Conservation (phyloP, 2,329 filamentous ascomycete genomes). For the Scedosporium apiospermum region DNA sequence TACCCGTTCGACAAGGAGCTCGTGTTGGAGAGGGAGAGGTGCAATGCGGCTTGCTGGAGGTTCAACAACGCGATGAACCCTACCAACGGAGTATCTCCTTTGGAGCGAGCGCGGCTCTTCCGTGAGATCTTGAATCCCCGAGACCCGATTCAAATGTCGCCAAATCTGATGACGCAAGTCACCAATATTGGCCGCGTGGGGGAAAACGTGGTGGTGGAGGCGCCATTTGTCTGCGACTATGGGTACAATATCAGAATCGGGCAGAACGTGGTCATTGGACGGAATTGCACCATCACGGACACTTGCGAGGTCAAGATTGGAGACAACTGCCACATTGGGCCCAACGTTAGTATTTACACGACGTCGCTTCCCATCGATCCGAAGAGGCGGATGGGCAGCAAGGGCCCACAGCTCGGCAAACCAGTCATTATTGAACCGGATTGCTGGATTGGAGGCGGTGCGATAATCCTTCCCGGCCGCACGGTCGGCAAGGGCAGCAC, state of each 20-base stretch:
- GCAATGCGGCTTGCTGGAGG: conserved; percentile 68
- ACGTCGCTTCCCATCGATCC: conserved; percentile 64
- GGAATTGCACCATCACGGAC: conserved; percentile 79
- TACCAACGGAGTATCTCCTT: conserved; percentile 57
- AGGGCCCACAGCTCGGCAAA: conserved; percentile 61
- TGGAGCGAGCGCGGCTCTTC: conserved; percentile 62
- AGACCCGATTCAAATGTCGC: conserved; percentile 46
- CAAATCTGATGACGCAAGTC: conserved; percentile 39
- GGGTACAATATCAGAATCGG: conserved; percentile 91
- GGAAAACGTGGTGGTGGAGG: conserved; percentile 69
- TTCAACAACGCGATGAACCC: conserved; percentile 82
- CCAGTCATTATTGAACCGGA: conserved; percentile 75
- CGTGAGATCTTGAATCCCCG: conserved; percentile 60
- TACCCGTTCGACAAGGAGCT: conserved; percentile 71
- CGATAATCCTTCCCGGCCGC: conserved; percentile 68
- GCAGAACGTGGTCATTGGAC: conserved; percentile 72
- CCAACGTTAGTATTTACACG: conserved; percentile 79
- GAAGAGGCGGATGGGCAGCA: conserved; percentile 62
- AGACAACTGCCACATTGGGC: conserved; percentile 65
- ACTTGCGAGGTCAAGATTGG: conserved; percentile 78
- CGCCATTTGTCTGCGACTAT: conserved; percentile 88
- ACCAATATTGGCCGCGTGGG: conserved; percentile 56
- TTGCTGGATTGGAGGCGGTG: conserved; percentile 72
- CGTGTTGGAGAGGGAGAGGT: conserved; percentile 74
- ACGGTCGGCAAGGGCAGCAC: conserved; percentile 71